Evolutionary conservation across 805 yeast genomes (phyloP).

Genomic region (Saturnispora halmiae): DNA sequence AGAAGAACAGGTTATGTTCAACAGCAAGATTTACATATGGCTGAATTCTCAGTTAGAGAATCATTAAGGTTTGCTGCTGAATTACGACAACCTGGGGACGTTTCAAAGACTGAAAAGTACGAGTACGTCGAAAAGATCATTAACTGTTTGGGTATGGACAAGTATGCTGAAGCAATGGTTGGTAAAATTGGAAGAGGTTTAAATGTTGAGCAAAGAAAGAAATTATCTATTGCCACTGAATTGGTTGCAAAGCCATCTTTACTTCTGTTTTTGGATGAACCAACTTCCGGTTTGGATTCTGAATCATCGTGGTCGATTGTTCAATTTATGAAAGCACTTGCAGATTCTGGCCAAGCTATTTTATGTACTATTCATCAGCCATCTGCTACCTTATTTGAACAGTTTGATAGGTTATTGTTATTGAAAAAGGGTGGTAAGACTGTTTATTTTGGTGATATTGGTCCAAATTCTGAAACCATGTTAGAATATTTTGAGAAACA

Average conservation of each 20-base stretch:
- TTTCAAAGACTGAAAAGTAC: slow-evolving; percentile 31
- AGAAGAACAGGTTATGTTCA: slow-evolving; percentile 49
- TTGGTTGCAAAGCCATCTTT: slow-evolving; percentile 46
- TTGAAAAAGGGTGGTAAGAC: slow-evolving; percentile 45
- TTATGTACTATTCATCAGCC: slow-evolving; percentile 49
- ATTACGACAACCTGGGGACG: slow-evolving; percentile 36
- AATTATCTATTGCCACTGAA: slow-evolving; percentile 46
- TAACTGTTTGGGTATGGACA: slow-evolving; percentile 32
- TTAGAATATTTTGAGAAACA: slow-evolving; percentile 37
- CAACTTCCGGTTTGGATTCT: slow-evolving; percentile 51
- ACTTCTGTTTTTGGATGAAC: slow-evolving; percentile 48
- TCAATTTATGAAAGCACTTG: slow-evolving; percentile 40
- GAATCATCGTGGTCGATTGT: slow-evolving; percentile 51
- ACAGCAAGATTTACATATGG: slow-evolving; percentile 45
- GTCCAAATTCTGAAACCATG: slow-evolving; percentile 36
- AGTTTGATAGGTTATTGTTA: slow-evolving; percentile 35
- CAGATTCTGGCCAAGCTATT: slow-evolving; percentile 44
- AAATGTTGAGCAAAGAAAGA: slow-evolving; percentile 45
- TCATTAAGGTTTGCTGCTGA: slow-evolving; percentile 41
- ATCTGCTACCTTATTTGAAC: slow-evolving; percentile 37
- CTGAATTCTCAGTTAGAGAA: slow-evolving; percentile 44
- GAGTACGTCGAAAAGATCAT: slow-evolving; percentile 38
- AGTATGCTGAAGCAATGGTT: slow-evolving; percentile 43
- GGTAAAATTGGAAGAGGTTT: slow-evolving; percentile 40
- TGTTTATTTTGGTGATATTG: slow-evolving; percentile 46